Evolutionary conservation across 768 basidiomycete genomes (phyloP), one percentile per base, ranked within the genome.

Genomic region (Auricularia heimuer): DNA sequence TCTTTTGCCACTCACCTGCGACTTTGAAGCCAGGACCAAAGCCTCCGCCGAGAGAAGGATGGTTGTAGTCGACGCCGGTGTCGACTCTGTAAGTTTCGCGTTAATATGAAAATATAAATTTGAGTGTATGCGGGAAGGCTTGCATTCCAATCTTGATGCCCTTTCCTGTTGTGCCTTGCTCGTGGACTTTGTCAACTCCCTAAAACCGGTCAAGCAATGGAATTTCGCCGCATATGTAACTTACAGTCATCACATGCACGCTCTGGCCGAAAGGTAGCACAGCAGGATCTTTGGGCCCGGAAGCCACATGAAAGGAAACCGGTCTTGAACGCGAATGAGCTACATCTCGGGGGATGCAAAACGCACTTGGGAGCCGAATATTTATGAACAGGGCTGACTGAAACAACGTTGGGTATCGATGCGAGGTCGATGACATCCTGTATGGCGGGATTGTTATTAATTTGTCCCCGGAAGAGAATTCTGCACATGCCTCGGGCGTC

Each of bases 381-480:
- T 29, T n/a, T 29, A 29, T n/a, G 3, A 54, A 54, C n/a, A 29
- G 54, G 54, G n/a, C 29, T n/a, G 3, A 54, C 54, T 1, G 54
- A n/a, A n/a, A 54, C 54, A n/a, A 54, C 54, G 54, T 54, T 54
- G 18, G 54, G 54, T n/a, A n/a, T n/a, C n/a, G 54, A 54, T 29
- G 18, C 29, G 54, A 54, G 29, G 54, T 54, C 54, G 7, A 18
- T 18, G 18, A 54, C 6, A 29, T n/a, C 54, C 54, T 54, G 54
- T 8, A 10, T 18, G 54, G n/a, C n/a, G n/a, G 29, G 29, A 29
- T 29, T 29, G 29, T 29, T 29, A 29, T n/a, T n/a, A n/a, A 54
- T 8, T 7, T n/a, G 54, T 18, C 3, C 29, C 29, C 2, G 29
- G 29, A 29, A 29, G 29, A 29, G 29, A 2, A 29, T 29, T 29